Conservation (phyloP, 768 basidiomycete genomes). For the Pholiota microspora region DNA sequence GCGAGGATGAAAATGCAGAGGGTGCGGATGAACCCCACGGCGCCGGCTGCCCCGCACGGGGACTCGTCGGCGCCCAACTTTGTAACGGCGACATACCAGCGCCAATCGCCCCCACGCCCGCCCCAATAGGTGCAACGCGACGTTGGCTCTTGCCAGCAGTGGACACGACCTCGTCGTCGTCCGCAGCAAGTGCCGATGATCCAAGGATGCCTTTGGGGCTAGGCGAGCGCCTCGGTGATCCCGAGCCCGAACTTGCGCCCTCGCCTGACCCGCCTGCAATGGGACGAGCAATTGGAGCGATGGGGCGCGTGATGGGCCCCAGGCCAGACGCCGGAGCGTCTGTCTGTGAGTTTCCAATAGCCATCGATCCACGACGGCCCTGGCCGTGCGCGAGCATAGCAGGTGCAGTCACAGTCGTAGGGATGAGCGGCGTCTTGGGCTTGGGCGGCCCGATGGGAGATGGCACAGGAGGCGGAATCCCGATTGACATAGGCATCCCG, state of each 20-base stretch:
- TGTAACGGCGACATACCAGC: conserved; percentile 31
- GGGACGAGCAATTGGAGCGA: conserved; percentile 69
- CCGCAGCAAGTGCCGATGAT: conserved; percentile 74
- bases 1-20: conserved; percentile 30
- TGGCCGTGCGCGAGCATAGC: conserved; percentile 45
- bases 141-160: conserved; percentile 35
- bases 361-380: conserved; percentile 42
- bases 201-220: conserved; percentile 69
- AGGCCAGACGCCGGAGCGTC: conserved; percentile 32
- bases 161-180: conserved; percentile 76
- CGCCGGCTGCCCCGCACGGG: conserved; percentile 41
- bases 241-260: conserved; percentile 61
- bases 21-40: conserved; percentile 46
- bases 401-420: conserved; percentile 32
- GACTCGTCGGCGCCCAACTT: conserved; percentile 49
- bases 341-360: conserved; percentile 21
- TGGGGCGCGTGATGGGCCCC: conserved; percentile 55
- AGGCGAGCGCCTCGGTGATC: conserved; percentile 51
- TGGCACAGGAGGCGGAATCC: conserved; percentile 24
- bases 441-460: conserved; percentile 60
- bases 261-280: conserved; percentile 28
- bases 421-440: conserved; percentile 35
- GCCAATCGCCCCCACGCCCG: conserved; percentile 15
- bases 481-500: conserved; percentile 34
- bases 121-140: conserved; percentile 33